phyloP scores from a whole-genome alignment of 441 rosid species.

The Jatropha podagrica region DNA sequence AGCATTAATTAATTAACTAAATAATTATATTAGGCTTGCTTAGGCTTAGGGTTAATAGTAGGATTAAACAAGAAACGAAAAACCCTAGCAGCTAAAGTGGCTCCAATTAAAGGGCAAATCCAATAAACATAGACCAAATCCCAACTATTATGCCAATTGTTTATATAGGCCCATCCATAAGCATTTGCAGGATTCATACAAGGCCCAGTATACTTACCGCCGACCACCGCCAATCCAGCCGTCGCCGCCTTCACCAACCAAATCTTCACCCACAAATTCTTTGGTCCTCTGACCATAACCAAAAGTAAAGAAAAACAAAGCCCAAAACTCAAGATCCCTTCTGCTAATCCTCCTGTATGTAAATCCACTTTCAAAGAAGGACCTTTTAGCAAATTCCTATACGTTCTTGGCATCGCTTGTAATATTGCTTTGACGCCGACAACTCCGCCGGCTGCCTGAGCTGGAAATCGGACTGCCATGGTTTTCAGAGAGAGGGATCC shows the following conservation, averaged over 20 bases:
- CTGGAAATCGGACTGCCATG: conserved; percentile 53
- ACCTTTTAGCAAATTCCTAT: conserved; percentile 49
- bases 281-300: conserved; percentile 62
- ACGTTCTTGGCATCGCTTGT: conserved; percentile 50
- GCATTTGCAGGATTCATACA: conserved; percentile 89
- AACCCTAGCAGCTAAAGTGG: conserved; percentile 62
- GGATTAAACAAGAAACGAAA: conserved; percentile 43
- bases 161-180: conserved; percentile 81
- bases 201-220: conserved; percentile 63
- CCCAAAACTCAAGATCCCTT: conserved; percentile 59
- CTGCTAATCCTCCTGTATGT: conserved; percentile 68
- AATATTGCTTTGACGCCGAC: conserved; percentile 63
- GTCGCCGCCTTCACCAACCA: conserved; percentile 53
- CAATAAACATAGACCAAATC: conserved; percentile 84
- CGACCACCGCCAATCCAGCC: conserved; percentile 44
- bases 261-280: conserved; percentile 35
- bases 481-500: conserved; percentile 44
- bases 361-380: conserved; percentile 57
- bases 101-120: conserved; percentile 77
- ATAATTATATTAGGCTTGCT: conserved; percentile 16
- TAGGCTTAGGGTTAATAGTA: conserved; percentile 23
- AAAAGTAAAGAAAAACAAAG: conserved; percentile 48
- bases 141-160: conserved; percentile 74
- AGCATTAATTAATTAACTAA: neutral
- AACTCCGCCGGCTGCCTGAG: conserved; percentile 67